Evolutionary conservation across 495 filamentous ascomycete genomes (phyloP).

Genomic region (Penicillium paxilli): DNA sequence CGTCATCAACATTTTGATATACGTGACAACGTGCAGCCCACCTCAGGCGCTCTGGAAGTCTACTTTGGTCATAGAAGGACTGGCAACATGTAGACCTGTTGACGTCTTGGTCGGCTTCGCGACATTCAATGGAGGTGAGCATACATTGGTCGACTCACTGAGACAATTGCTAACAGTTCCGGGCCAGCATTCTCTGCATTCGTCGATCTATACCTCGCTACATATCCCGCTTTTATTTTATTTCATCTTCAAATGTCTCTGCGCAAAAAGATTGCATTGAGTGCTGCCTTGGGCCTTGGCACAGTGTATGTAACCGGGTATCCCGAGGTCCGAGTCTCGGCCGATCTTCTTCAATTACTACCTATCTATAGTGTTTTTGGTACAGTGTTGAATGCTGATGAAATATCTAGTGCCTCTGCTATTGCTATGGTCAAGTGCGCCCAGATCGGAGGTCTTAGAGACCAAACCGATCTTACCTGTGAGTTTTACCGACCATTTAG

Average conservation of each 20-base stretch:
- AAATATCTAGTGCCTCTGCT: slow-evolving; percentile 13
- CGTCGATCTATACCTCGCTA: slow-evolving; percentile 34
- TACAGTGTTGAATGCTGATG: neutral
- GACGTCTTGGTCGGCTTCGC: slow-evolving; percentile 26
- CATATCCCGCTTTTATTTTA: slow-evolving; percentile 31
- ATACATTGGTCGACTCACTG: neutral
- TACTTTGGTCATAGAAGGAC: slow-evolving; percentile 15
- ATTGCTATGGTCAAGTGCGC: slow-evolving; percentile 22
- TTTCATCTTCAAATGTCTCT: slow-evolving; percentile 38
- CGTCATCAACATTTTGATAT: slow-evolving; percentile 25
- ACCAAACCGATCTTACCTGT: slow-evolving; percentile 18
- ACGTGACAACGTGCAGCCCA: slow-evolving; percentile 31
- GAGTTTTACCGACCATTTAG: neutral
- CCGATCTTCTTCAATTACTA: no score
- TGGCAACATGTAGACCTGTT: slow-evolving; percentile 10
- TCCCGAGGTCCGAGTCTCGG: neutral
- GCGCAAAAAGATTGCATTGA: slow-evolving; percentile 34
- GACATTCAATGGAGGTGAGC: slow-evolving; percentile 24
- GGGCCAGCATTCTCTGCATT: slow-evolving; percentile 7
- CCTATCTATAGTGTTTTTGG: neutral
- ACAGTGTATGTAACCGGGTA: slow-evolving; percentile 4
- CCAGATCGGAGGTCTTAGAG: slow-evolving; percentile 20
- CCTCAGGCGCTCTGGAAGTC: slow-evolving; percentile 27
- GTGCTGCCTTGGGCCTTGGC: slow-evolving; percentile 25
- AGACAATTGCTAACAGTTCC: neutral